Conservation (phyloP, 768 basidiomycete species). For the Asterophora parasitica region DNA sequence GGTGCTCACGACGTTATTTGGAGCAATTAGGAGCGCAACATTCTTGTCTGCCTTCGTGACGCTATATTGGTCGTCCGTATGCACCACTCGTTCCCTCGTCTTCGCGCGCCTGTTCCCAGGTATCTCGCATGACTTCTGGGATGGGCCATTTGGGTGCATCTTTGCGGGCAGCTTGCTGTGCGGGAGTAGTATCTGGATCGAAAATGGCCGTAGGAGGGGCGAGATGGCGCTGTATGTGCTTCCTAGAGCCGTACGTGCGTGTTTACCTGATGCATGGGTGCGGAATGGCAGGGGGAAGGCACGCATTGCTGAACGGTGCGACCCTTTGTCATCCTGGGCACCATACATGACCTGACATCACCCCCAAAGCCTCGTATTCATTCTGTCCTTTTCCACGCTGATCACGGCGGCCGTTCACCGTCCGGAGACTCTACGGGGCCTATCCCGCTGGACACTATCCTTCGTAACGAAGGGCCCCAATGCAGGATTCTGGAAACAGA, state of each 20-base stretch:
- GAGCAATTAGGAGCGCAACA: conserved; percentile 58
- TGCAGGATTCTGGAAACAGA: conserved; percentile 48
- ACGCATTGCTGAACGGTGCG: conserved; percentile 49
- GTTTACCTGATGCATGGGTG: conserved; percentile 52
- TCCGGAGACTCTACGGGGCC: conserved; percentile 63
- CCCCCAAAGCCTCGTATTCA: conserved; percentile 46
- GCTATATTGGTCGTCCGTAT: conserved; percentile 67
- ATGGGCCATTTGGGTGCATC: conserved; percentile 68
- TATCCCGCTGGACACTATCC: conserved; percentile 67
- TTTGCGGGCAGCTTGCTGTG: conserved; percentile 65
- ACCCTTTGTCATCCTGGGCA: too few species aligned
- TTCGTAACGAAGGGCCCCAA: conserved; percentile 63
- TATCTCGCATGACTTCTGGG: conserved; percentile 76
- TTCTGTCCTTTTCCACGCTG: conserved; percentile 60
- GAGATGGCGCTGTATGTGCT: conserved; percentile 81
- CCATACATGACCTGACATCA: not conserved
- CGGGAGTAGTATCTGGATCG: conserved; percentile 75
- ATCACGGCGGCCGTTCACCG: conserved; percentile 59
- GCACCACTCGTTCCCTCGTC: conserved; percentile 60
- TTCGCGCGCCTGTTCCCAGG: conserved; percentile 59
- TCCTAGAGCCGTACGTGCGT: conserved; percentile 62
- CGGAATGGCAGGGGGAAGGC: conserved; percentile 37
- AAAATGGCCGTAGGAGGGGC: conserved; percentile 63
- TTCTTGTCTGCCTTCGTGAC: conserved; percentile 73
- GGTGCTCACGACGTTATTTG: conserved; percentile 38